Base-by-base conservation (phyloP, 371 early-diverging fungal species). In the Mortierella sp. region DNA sequence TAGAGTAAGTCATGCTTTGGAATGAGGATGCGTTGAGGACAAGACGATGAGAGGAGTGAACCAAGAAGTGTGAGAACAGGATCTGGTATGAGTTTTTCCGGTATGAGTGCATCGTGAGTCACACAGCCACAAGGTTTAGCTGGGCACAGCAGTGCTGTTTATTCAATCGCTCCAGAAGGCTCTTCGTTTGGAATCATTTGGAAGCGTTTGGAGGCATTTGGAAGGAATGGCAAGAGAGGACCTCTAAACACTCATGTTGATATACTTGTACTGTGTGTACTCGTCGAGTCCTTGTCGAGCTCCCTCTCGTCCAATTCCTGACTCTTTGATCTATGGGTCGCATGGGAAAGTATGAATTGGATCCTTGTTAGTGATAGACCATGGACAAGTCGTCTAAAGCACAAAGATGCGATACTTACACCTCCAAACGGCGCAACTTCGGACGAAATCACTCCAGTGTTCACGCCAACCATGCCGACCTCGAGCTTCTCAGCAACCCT, bases 401-500 rank as follows among this genome's bases (percentile, higher is more conserved):
- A 26, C 27, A 54, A n/a, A 45, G 14, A 34, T 39, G 28, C 16
- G 16, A 8, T 34, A 78, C 81, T 65, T 81, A 82, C 87, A 46
- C 94, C 94, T 56, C 94, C 94, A 70, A 94, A 94, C 4, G 94
- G 94, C 5, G 87, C 80, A 31, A 86, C 88, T 45, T 86, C 89
- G 49, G 74, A 83, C 16, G 89, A 85, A 34, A 94, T 82, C 13
- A 80, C 64, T 16, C 90, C 90, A 2, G 92, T 88, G 72, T 96
- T 96, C 28, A 94, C 90, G 30, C 95, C 96, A 7, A 96, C 94
- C 93, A 96, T 95, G 58, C 96, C 96, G 2, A 87, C 83, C 64
- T 95, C 91, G 54, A 96, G 61, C 14, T 81, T 83, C 79, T 95
- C 94, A 19, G 94, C 87, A 2, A 96, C 91, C 2, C 93, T 85